Percentiles rank a stretch among this genome's conserved stretches.
These are phyloP conservation scores for Sarocladium kiliense DNA, from an alignment of 2,329 filamentous ascomycete species.

Conservation along the genomic window DNA sequence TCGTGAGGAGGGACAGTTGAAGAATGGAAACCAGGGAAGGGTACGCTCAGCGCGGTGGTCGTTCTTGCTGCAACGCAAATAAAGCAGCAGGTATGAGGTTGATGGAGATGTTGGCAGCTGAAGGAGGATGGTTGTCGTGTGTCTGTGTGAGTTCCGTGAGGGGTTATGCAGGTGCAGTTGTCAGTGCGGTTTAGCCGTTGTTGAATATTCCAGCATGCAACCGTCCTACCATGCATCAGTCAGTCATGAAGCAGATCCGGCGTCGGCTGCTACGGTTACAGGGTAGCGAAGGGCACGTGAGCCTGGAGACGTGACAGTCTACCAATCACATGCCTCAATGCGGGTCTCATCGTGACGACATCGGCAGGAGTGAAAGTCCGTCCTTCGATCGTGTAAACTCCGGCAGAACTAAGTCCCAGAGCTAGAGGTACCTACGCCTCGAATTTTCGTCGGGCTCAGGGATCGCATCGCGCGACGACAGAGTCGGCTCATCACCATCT, in stretches of 20 bases:
- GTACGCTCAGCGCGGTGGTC: not conserved
- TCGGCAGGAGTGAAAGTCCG: constrained; percentile 9
- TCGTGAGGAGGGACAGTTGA: not conserved
- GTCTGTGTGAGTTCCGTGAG: constrained; percentile 3
- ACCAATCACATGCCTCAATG: not conserved
- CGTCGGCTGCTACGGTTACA: too few species aligned
- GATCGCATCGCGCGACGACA: constrained; percentile 2
- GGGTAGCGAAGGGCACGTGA: not conserved
- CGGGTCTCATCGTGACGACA: constrained; percentile 8
- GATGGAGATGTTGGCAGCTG: not conserved
- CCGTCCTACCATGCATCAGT: not conserved
- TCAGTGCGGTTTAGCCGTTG: not conserved
- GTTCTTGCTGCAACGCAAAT: not conserved
- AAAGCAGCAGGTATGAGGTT: not conserved
- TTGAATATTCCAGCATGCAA: not conserved
- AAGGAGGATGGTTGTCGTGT: not conserved
- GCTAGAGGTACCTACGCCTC: not conserved
- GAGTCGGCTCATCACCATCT: constrained; percentile 6
- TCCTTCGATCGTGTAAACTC: not conserved
- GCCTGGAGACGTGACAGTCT: not conserved
- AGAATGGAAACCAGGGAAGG: not conserved
- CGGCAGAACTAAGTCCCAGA: not conserved
- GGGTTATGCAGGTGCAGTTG: not conserved
- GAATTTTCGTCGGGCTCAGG: constrained; percentile 7
- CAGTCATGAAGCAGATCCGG: not conserved